Evolutionary conservation across 352 stramenopile species (phyloP), one percentile per base, ranked within the genome.

Genomic region (Phytophthora melonis): DNA sequence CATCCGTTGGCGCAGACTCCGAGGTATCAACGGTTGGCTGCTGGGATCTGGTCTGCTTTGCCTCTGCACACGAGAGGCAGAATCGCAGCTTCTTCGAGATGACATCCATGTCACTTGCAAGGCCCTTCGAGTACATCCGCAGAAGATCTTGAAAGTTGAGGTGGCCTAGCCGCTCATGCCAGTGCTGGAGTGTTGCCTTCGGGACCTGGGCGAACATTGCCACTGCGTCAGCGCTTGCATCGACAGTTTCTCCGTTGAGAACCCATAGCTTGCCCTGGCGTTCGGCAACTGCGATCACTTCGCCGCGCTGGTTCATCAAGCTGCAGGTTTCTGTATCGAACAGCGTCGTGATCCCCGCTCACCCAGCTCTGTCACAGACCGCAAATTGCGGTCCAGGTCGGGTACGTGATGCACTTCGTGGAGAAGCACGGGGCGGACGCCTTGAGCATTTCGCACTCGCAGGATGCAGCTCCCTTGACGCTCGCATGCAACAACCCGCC

Each of bases 381-480:
- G 39, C 21, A 68, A 13, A 5, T 62, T 56, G 1, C 52, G 14
- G 14, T 45, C 3, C 21, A 62, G 62, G 19, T 19, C 62, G 5
- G 62, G 50, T 14, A 68, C 23, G 3, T 39, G 32, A 18, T 68
- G 61, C 1, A 61, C 49, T 54, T 60, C 34, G 16, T 68, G 50
- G 3, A 61, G 52, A 0, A 68, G 50, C 11, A 62, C 62, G 8
- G 45, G 7, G 10, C 13, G 18, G 21, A 30, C 30, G 16, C 43
- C 43, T 50, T 23, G 16, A 50, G 4, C 16, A 50, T 18, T 50
- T 16, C n/a, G 18, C 7, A 50, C 3, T 3, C 34, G 60, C 23
- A 67, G 19, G 23, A 68, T 54, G 7, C 49, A 45, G 21, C 32
- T 61, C 5, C 61, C 30, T 45, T 60, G 5, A 61, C 23, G 9